Evolutionary conservation across 164 flowering plant genomes (phyloP).

Genomic region (Vitis riparia): DNA sequence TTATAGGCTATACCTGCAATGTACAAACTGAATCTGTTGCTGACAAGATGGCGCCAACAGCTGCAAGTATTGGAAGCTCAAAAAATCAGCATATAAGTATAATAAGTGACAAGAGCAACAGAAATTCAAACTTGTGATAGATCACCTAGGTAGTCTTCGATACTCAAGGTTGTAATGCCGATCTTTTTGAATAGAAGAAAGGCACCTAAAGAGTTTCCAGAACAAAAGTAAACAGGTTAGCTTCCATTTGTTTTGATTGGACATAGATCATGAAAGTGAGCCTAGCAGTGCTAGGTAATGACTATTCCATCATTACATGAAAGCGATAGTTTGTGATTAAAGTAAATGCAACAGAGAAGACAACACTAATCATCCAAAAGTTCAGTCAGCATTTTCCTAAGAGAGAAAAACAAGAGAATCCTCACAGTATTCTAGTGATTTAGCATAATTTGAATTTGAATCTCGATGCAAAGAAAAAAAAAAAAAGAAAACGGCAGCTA

Average conservation of each 20-base stretch:
- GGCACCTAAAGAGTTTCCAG: conserved; percentile 35
- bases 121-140: not conserved
- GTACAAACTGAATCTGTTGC: conserved; percentile 73
- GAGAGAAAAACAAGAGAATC: too few relatives aligned
- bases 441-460: too few relatives aligned
- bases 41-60: conserved; percentile 63
- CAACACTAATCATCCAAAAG: too few relatives aligned
- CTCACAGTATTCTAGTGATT: too few relatives aligned
- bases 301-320: too few relatives aligned
- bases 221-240: conserved; percentile 5
- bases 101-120: not conserved
- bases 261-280: not conserved
- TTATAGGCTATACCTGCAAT: conserved; percentile 40
- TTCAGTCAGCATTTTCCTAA: too few relatives aligned
- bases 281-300: not conserved
- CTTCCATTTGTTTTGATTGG: not conserved
- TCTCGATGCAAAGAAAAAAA: not conserved
- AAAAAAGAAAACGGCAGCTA: not conserved
- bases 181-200: conserved; percentile 42
- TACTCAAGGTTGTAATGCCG: conserved; percentile 38
- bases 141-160: conserved; percentile 58
- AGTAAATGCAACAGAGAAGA: too few relatives aligned
- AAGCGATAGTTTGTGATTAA: too few relatives aligned
- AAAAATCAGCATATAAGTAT: conserved; percentile 1
- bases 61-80: conserved; percentile 30